phyloP scores from a whole-genome alignment of 345 rosid genomes.

The Populus pruinosa region DNA sequence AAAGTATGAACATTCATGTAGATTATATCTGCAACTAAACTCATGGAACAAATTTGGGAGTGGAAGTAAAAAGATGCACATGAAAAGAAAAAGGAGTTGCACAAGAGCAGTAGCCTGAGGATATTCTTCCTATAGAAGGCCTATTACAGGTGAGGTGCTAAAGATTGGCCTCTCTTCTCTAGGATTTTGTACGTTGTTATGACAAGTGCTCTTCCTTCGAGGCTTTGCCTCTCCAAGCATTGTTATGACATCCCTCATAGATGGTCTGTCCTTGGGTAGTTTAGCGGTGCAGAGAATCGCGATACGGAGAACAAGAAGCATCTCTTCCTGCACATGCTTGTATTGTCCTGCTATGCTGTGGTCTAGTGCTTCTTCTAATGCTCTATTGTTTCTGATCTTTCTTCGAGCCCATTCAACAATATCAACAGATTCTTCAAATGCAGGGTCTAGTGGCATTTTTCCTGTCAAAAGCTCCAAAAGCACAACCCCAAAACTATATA shows the following conservation, averaged over 20 bases:
- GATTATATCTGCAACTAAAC: constrained; percentile 10
- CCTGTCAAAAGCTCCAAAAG: constrained; percentile 80
- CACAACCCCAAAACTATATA: constrained; percentile 76
- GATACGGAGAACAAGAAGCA: constrained; percentile 63
- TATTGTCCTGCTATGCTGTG: constrained; percentile 67
- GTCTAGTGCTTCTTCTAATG: constrained; percentile 59
- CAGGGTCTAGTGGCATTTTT: constrained; percentile 72
- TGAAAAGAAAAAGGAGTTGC: background rate
- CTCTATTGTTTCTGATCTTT: constrained; percentile 49
- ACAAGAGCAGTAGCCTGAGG: background rate
- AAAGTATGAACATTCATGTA: constrained; percentile 4
- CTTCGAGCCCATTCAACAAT: constrained; percentile 65
- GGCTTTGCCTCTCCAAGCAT: constrained; percentile 94
- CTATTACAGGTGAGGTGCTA: constrained; percentile 52
- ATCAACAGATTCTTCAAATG: constrained; percentile 66
- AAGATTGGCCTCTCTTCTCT: constrained; percentile 53
- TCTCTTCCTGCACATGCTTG: constrained; percentile 78
- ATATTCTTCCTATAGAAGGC: constrained; percentile 40
- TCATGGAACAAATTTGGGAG: background rate
- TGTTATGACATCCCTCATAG: constrained; percentile 71
- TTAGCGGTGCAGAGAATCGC: constrained; percentile 78
- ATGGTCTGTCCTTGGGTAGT: constrained; percentile 80
- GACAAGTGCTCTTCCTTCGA: constrained; percentile 67
- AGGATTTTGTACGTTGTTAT: constrained; percentile 28
- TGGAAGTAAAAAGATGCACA: constrained; percentile 20